Evolutionary conservation across 768 basidiomycete species (phyloP), one percentile per base, ranked within the genome.

Genomic region (Amanita jacksonii): DNA sequence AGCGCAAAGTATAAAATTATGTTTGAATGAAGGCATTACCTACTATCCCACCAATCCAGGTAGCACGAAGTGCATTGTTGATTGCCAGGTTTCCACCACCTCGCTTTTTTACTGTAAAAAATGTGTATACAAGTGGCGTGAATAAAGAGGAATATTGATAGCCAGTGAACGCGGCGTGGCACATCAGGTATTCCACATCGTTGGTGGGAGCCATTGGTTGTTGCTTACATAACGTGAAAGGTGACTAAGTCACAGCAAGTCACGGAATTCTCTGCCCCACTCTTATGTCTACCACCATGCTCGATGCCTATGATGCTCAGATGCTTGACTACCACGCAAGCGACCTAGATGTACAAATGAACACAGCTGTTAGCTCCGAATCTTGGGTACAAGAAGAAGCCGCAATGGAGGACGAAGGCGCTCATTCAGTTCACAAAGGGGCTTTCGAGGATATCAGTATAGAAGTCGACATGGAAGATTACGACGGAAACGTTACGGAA

Each of bases 391-490:
- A 67, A 51, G 62, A 63, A 30, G 74, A 81, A 58, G 64, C 70
- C 3, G 55, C 64, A 43, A 83, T 83, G 81, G 76, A 79, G 51
- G 77, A 78, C 44, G 78, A 78, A 52, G 55, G 55, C 39, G 61
- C 63, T 43, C 43, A 45, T 33, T 41, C 47, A 4, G 49, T 27
- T 18, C 42, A 54, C 48, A 49, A 42, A 46, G 44, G 43, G 44
- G 41, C 50, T 37, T 53, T 57, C 34, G 57, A 61, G 49, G 55
- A 57, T 49, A 52, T 60, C 38, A 70, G 68, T 33, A 67, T 81
- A 41, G 80, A 83, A 55, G 70, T 83, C 35, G 80, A 83, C 47
- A 82, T 83, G 80, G 77, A 78, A 43, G 63, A 69, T 38, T 70
- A 72, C 45, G 62, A 68, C 28, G 72, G 67, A 31, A 54, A 61